phyloP scores from a whole-genome alignment of 1,284 basidiomycete genomes.

The Albatrellus sp. region DNA sequence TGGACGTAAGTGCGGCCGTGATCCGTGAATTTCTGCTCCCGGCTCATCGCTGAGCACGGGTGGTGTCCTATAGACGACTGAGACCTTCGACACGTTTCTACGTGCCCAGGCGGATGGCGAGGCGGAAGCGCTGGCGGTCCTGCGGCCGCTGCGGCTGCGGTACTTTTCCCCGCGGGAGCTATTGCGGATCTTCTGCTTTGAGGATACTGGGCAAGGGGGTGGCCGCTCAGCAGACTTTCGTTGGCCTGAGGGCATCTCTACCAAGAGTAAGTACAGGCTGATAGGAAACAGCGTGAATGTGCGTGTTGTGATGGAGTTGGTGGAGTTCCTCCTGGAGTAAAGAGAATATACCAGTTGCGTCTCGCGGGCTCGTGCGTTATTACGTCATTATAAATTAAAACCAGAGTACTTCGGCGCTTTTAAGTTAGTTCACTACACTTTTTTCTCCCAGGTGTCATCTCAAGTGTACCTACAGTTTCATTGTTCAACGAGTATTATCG shows the following conservation, averaged over 20 bases:
- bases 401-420: too few relatives aligned
- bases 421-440: too few relatives aligned
- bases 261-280: conserved; percentile 56
- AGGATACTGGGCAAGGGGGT: conserved; percentile 10
- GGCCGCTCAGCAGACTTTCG: conserved; percentile 20
- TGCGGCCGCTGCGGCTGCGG: conserved; percentile 46
- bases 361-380: too few relatives aligned
- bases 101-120: conserved; percentile 26
- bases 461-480: too few relatives aligned
- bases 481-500: too few relatives aligned
- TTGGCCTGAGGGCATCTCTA: conserved; percentile 50
- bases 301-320: conserved; percentile 43
- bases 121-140: conserved; percentile 33
- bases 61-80: conserved; percentile 36
- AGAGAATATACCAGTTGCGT: background rate
- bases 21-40: conserved; percentile 4
- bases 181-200: conserved; percentile 54
- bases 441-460: too few relatives aligned
- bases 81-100: conserved; percentile 46
- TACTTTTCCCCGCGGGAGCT: conserved; percentile 66
- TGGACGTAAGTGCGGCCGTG: conserved; percentile 38
- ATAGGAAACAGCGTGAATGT: conserved; percentile 77
- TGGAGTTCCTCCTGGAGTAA: conserved; percentile 36
- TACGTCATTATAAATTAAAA: too few relatives aligned
- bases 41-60: background rate